Conservation (phyloP, 371 early-diverging fungal species). For the Rhizopus arrhizus region DNA sequence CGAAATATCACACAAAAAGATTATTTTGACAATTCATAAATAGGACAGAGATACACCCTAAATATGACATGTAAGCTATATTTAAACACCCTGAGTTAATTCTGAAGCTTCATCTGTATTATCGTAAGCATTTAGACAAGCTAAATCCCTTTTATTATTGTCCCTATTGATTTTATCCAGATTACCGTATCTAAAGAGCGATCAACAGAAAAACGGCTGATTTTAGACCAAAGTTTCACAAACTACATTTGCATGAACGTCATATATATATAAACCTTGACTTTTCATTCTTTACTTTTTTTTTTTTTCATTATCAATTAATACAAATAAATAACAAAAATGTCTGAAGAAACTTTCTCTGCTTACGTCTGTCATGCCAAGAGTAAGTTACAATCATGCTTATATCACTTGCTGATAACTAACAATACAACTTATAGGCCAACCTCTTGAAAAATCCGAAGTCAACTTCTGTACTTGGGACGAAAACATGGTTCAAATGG, state of each 20-base stretch:
- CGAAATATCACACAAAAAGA: too few relatives aligned
- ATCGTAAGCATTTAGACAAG: background rate
- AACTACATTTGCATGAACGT: slow-evolving; percentile 11
- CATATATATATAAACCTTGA: slow-evolving; percentile 15
- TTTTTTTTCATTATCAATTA: slow-evolving; percentile 8
- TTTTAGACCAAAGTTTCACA: slow-evolving; percentile 26
- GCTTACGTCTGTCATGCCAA: slow-evolving; percentile 34
- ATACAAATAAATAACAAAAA: slow-evolving; percentile 9
- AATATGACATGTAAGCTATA: too few relatives aligned
- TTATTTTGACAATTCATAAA: too few relatives aligned
- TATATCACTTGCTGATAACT: slow-evolving; percentile 1
- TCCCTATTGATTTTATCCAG: background rate
- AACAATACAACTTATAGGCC: slow-evolving; percentile 12
- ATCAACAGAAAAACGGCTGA: slow-evolving; percentile 24
- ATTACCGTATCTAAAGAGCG: slow-evolving; percentile 1
- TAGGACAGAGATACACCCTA: too few relatives aligned
- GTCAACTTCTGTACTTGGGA: slow-evolving; percentile 47
- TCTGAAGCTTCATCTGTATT: too few relatives aligned
- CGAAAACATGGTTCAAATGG: slow-evolving; percentile 60
- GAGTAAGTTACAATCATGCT: slow-evolving; percentile 11
- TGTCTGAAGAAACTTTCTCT: slow-evolving; percentile 35
- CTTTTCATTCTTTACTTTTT: slow-evolving; percentile 8
- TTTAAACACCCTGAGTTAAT: too few relatives aligned
- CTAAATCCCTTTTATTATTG: background rate
- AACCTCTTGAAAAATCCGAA: slow-evolving; percentile 27